Conservation (phyloP, 805 yeast genomes). For the Monosporozyma aerobia region DNA sequence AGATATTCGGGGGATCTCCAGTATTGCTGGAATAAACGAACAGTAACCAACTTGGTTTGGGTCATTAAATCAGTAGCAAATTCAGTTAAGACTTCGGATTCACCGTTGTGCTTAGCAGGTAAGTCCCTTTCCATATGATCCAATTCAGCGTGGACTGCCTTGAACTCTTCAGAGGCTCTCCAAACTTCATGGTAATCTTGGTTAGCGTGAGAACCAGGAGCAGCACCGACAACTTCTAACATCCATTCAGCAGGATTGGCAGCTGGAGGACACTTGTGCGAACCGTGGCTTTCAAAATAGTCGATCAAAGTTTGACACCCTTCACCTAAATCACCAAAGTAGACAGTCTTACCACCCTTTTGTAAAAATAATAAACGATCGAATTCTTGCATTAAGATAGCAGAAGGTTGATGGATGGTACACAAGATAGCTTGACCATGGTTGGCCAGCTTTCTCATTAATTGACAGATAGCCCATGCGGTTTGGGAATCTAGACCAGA, state of each 20-base stretch:
- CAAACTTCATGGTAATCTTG: conserved; percentile 73
- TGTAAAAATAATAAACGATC: conserved; percentile 66
- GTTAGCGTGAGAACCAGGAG: conserved; percentile 66
- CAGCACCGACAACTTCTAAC: conserved; percentile 79
- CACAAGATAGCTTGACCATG: conserved; percentile 59
- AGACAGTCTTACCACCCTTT: conserved; percentile 65
- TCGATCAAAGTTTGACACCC: conserved; percentile 49
- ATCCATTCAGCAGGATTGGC: conserved; percentile 94
- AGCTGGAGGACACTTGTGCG: conserved; percentile 53
- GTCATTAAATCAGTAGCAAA: conserved; percentile 36
- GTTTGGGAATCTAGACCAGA: conserved; percentile 64
- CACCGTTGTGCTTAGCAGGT: conserved; percentile 30
- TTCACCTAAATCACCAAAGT: conserved; percentile 61
- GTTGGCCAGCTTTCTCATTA: conserved; percentile 50
- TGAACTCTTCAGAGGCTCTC: conserved; percentile 57
- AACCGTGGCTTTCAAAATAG: conserved; percentile 60
- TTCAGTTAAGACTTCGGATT: conserved; percentile 29
- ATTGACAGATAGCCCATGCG: conserved; percentile 56
- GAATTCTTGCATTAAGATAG: conserved; percentile 65
- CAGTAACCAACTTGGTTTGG: conserved; percentile 40
- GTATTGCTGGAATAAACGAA: conserved; percentile 53
- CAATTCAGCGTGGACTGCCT: conserved; percentile 50
- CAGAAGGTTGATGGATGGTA: conserved; percentile 84
- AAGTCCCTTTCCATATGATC: conserved; percentile 55
- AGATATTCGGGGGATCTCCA: conserved; percentile 59